Percentiles rank a stretch among this genome's conserved stretches.
These are phyloP conservation scores for Radiomyces spectabilis DNA, from an alignment of 192 early-diverging fungal genomes.

Conservation along the genomic window DNA sequence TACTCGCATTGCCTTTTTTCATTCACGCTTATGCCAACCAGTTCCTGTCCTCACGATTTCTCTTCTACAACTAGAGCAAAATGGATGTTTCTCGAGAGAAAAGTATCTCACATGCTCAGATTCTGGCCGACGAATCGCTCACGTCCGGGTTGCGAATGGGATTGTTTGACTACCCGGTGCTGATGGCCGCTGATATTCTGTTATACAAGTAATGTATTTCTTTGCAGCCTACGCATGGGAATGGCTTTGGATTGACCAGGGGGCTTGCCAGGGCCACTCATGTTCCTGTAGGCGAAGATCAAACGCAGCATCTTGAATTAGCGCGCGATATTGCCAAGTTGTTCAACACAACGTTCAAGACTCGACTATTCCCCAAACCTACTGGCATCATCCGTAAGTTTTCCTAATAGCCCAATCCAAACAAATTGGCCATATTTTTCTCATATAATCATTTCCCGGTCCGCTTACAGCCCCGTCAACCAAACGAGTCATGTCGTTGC, in stretches of 20 bases:
- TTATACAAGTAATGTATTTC: constrained; percentile 65
- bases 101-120: constrained; percentile 28
- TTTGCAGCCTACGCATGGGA: too few relatives aligned
- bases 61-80: constrained; percentile 36
- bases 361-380: constrained; percentile 60
- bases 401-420: neutral
- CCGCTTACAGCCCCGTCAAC: constrained; percentile 23
- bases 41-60: too few relatives aligned
- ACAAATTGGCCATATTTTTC: neutral
- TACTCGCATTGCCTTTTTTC: too few relatives aligned
- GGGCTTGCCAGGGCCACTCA: constrained; percentile 52
- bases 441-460: neutral
- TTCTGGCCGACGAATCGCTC: constrained; percentile 33
- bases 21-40: too few relatives aligned
- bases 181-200: constrained; percentile 89
- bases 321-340: constrained; percentile 66
- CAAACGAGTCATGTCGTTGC: constrained; percentile 82
- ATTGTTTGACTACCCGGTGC: constrained; percentile 82
- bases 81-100: constrained; percentile 19
- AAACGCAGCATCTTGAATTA: constrained; percentile 86
- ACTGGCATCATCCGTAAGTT: constrained; percentile 52
- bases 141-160: constrained; percentile 57
- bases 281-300: constrained; percentile 91
- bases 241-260: too few relatives aligned
- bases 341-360: constrained; percentile 69